These are phyloP conservation scores for Morella rubra DNA, from an alignment of 306 rosid species.

Conservation along the genomic window DNA sequence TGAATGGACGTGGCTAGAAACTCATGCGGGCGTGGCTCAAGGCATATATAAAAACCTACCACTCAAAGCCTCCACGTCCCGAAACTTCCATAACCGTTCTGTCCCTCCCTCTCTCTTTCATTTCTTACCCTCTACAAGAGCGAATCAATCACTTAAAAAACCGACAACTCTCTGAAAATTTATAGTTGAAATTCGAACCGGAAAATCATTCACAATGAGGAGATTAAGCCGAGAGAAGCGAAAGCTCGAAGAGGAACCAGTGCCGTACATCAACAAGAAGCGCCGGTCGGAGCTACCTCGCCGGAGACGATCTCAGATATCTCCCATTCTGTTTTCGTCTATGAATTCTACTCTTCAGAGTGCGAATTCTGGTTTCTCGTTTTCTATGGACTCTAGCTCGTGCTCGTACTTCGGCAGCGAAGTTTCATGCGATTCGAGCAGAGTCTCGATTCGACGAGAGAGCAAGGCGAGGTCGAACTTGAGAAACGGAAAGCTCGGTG, in stretches of 20 bases:
- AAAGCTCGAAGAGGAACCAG: conserved; percentile 32
- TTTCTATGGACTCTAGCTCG: conserved; percentile 48
- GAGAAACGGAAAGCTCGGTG: conserved; percentile 32
- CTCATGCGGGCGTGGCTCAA: conserved; percentile 40
- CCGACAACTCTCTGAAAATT: background rate
- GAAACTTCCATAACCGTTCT: conserved; percentile 54
- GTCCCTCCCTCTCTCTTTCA: conserved; percentile 15
- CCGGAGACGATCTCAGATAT: conserved; percentile 54
- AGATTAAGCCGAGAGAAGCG: conserved; percentile 42
- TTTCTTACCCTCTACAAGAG: conserved; percentile 9
- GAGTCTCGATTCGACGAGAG: conserved; percentile 39
- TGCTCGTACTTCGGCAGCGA: conserved; percentile 47
- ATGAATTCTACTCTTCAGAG: conserved; percentile 1
- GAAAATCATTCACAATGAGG: conserved; percentile 30
- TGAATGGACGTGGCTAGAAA: conserved; percentile 36
- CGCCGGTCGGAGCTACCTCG: conserved; percentile 71
- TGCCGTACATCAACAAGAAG: conserved; percentile 43
- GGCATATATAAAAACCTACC: conserved; percentile 29
- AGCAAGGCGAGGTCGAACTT: conserved; percentile 27
- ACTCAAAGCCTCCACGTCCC: conserved; percentile 16
- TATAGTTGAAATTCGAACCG: too few species aligned
- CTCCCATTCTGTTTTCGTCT: conserved; percentile 44
- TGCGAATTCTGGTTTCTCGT: conserved; percentile 25
- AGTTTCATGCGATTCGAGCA: conserved; percentile 58
- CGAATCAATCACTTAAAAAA: conserved; percentile 6